These are phyloP conservation scores for Croton laevigatus DNA, from an alignment of 441 rosid genomes.

Conservation along the genomic window DNA sequence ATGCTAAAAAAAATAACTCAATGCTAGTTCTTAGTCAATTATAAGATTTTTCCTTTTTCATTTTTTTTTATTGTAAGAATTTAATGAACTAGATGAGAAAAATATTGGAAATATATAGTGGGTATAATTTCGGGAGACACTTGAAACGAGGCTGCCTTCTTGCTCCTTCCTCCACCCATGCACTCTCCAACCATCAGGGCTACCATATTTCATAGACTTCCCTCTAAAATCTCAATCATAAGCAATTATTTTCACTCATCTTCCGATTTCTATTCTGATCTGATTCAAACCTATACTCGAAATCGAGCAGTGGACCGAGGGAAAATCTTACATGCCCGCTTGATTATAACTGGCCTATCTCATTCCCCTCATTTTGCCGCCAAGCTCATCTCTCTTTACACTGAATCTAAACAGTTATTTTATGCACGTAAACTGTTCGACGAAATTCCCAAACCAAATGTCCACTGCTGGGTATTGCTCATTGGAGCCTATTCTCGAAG, in stretches of 20 bases:
- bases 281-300: slow-evolving; percentile 35
- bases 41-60: too few species aligned
- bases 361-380: slow-evolving; percentile 33
- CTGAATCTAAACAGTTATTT: slow-evolving; percentile 30
- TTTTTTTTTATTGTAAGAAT: too few species aligned
- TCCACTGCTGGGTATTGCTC: slow-evolving; percentile 48
- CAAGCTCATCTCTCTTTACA: slow-evolving; percentile 49
- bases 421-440: slow-evolving; percentile 63
- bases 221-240: slow-evolving; percentile 14
- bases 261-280: slow-evolving; percentile 28
- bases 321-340: slow-evolving; percentile 50
- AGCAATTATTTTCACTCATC: slow-evolving; percentile 34
- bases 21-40: too few species aligned
- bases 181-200: slow-evolving; percentile 3
- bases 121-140: too few species aligned
- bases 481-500: slow-evolving; percentile 50
- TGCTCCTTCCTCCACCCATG: neutral
- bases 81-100: too few species aligned
- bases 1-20: too few species aligned
- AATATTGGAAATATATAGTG: too few species aligned
- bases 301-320: slow-evolving; percentile 37
- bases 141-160: neutral
- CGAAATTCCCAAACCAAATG: slow-evolving; percentile 44
- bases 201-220: slow-evolving; percentile 3
- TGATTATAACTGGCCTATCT: slow-evolving; percentile 44